Evolutionary conservation across 345 rosid species (phyloP), one percentile per base, ranked within the genome.

Genomic region (Pugionium dolabratum): DNA sequence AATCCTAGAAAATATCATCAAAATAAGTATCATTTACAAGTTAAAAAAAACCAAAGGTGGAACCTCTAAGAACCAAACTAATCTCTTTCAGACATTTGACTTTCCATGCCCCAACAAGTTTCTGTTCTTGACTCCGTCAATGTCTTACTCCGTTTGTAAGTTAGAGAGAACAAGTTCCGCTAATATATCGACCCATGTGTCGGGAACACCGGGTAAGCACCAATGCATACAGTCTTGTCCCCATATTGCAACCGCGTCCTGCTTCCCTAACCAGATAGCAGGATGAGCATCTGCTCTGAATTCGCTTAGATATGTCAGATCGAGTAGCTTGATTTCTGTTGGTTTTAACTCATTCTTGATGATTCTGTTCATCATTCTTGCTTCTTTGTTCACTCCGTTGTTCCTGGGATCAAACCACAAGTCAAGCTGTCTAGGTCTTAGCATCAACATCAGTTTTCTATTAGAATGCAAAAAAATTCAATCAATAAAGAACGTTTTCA

Each of bases 161-260:
- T 76, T 63, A 49, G 60, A 53, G 28, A 3, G 64, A 55, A 85
- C 80, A 54, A 87, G 78, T 64, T 87, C 79, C 1, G 89, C 75
- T 66, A 88, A 78, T 37, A 94, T 84, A 78, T 94, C 90, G 3
- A 76, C 97, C 99, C 97, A 90, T 35, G 96, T 90, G 58, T 88
- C 99, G 0, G 99, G 99, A 34, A 94, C 80, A 52, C 99, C 97
- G 0, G 99, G 96, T 25, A 94, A 80, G 86, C 99, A 94, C 99
- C 99, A 94, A 47, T 94, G 99, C 99, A 94, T 81, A 83, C 99
- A 94, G 76, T 94, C 99, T 73, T 94, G 96, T 64, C 97, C 95
- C 96, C 97, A 90, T 37, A 75, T 70, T 2, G 85, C 88, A 31
- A 94, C 96, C 0, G 97, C 96, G 34, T 81, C 93, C 70, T 87